Conservation (phyloP, 164 flowering plant genomes). For the Echeveria elegans region DNA sequence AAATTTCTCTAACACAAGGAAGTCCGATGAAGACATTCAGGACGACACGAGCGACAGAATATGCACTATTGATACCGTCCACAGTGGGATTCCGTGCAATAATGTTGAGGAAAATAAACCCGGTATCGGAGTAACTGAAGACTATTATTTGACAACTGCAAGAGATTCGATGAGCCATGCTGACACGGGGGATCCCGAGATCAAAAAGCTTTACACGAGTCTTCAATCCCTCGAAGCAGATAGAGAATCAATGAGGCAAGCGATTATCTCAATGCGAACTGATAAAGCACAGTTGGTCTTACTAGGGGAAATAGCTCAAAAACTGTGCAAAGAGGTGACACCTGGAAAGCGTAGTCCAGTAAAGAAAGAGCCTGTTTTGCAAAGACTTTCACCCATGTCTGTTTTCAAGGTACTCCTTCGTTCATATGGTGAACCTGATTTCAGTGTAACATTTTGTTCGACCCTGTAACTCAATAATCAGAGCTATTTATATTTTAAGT, state of each 20-base stretch:
- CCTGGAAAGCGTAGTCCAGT: constrained; percentile 5
- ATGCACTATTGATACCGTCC: constrained; percentile 7
- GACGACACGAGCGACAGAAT: constrained; percentile 2
- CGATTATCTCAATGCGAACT: constrained; percentile 10
- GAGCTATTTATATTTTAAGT: neutral
- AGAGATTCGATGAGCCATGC: neutral
- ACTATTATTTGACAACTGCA: neutral
- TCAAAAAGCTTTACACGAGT: constrained; percentile 11
- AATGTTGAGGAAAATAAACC: neutral
- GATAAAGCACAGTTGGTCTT: constrained; percentile 9
- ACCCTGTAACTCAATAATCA: too few species aligned
- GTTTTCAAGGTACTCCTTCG: constrained; percentile 3
- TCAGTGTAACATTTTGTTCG: neutral
- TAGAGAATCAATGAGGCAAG: constrained; percentile 10
- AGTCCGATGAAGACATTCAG: neutral
- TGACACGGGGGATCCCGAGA: constrained; percentile 6
- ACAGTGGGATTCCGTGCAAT: neutral
- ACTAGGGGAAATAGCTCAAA: constrained; percentile 10
- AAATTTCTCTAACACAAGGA: neutral
- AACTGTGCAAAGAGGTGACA: constrained; percentile 9
- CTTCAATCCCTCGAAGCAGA: constrained; percentile 10
- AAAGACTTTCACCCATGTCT: neutral
- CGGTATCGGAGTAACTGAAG: neutral
- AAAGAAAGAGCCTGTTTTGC: neutral
- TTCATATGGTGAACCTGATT: neutral